These are phyloP conservation scores for Salix dunnii DNA, from an alignment of 345 rosid species.

Conservation along the genomic window DNA sequence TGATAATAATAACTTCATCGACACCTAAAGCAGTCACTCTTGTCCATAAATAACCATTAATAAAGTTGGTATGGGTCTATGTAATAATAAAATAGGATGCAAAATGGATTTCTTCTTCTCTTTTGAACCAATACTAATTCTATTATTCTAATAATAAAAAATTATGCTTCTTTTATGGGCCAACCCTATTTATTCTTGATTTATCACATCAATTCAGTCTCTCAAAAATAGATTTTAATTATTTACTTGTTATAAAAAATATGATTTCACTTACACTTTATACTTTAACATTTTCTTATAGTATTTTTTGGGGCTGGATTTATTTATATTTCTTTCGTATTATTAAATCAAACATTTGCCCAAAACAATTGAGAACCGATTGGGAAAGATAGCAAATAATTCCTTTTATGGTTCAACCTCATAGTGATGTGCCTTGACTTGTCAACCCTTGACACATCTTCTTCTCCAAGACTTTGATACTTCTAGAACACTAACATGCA, in stretches of 20 bases:
- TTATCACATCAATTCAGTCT: neutral
- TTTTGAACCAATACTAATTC: neutral
- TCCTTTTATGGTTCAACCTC: neutral
- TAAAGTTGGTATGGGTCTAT: too few species aligned
- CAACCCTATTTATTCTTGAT: neutral
- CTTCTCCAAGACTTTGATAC: neutral
- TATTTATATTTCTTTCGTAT: neutral
- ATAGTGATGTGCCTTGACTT: neutral
- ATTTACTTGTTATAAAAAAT: neutral
- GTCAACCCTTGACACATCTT: neutral
- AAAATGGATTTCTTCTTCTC: neutral
- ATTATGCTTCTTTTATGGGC: neutral
- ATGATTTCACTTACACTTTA: neutral
- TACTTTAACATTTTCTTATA: neutral
- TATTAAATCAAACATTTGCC: neutral
- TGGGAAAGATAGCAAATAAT: neutral
- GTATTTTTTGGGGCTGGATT: neutral
- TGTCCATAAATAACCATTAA: too few species aligned
- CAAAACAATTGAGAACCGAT: neutral
- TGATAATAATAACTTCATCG: too few species aligned
- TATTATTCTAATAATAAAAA: neutral
- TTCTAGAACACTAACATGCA: neutral
- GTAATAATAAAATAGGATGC: neutral
- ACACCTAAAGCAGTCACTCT: too few species aligned
- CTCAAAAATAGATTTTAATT: neutral